Percentiles rank a stretch among this genome's conserved stretches.
phyloP scores from a whole-genome alignment of 495 filamentous ascomycete species.

The Penicillium antarcticum region DNA sequence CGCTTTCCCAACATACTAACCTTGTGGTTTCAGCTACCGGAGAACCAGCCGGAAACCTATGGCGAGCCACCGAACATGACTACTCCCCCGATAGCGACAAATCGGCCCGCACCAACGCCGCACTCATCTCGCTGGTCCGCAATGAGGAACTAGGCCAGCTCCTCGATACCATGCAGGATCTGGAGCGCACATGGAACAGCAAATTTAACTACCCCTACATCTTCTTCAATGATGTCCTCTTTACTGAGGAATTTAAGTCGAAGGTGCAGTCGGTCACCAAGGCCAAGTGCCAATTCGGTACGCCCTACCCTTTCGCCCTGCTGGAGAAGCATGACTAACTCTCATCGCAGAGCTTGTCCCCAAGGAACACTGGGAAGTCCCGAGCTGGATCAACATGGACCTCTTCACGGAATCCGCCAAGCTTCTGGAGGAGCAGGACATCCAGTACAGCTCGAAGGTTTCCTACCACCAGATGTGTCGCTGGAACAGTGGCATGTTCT shows the following conservation, averaged over 20 bases:
- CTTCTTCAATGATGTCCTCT: slow-evolving; percentile 95
- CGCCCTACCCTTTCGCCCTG: neutral
- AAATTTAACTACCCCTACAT: slow-evolving; percentile 99
- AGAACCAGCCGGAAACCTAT: slow-evolving; percentile 74
- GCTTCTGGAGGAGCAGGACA: slow-evolving; percentile 75
- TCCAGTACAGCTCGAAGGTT: slow-evolving; percentile 83
- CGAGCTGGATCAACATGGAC: slow-evolving; percentile 86
- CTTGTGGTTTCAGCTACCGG: slow-evolving; percentile 56
- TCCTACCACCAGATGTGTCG: slow-evolving; percentile 99
- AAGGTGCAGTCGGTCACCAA: slow-evolving; percentile 75
- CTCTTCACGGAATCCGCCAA: slow-evolving; percentile 80
- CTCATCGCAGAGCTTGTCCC: slow-evolving; percentile 68
- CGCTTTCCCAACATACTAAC: slow-evolving; percentile 5
- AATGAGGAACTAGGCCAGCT: slow-evolving; percentile 85
- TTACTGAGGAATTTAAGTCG: slow-evolving; percentile 87
- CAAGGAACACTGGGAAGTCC: slow-evolving; percentile 89
- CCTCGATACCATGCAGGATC: slow-evolving; percentile 80
- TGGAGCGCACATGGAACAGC: slow-evolving; percentile 93
- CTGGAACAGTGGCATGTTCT: slow-evolving; percentile 98
- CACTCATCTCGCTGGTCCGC: slow-evolving; percentile 84
- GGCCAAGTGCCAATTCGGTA: slow-evolving; percentile 81
- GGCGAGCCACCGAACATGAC: slow-evolving; percentile 60
- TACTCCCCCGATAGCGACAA: slow-evolving; percentile 72
- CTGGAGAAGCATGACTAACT: slow-evolving; percentile 13
- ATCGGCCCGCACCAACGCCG: slow-evolving; percentile 84